phyloP scores from a whole-genome alignment of 139 green algal species.

The Coccomyxa sp. region DNA sequence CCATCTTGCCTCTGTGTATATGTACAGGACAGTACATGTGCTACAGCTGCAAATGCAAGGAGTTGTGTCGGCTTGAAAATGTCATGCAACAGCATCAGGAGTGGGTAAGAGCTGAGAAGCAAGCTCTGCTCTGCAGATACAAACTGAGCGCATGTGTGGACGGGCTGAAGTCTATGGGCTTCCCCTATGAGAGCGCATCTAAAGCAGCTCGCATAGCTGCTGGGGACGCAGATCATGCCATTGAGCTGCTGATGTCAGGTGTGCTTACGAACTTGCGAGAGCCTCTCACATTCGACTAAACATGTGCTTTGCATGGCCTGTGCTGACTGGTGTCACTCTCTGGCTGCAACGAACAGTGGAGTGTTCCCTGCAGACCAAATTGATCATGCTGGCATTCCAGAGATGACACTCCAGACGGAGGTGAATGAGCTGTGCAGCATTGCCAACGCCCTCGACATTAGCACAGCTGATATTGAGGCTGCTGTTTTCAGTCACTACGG shows the following conservation, averaged over 20 bases:
- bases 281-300: not conserved
- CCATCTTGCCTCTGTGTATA: not conserved
- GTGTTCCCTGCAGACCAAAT: not conserved
- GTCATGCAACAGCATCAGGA: not conserved
- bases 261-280: too few relatives aligned
- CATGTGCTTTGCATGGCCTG: not conserved
- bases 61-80: not conserved
- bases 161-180: not conserved
- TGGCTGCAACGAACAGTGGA: not conserved
- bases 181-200: not conserved
- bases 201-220: not conserved
- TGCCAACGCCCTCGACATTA: not conserved
- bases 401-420: not conserved
- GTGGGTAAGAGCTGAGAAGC: too few relatives aligned
- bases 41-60: not conserved
- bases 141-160: not conserved
- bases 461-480: not conserved
- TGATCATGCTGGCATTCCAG: not conserved
- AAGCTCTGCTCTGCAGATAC: not conserved
- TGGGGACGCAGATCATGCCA: not conserved
- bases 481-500: not conserved
- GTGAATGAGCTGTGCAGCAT: not conserved
- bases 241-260: not conserved
- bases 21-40: not conserved
- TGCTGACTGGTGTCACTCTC: not conserved